phyloP scores from a whole-genome alignment of 1,284 basidiomycete genomes.

The Sporisorium graminicola region DNA sequence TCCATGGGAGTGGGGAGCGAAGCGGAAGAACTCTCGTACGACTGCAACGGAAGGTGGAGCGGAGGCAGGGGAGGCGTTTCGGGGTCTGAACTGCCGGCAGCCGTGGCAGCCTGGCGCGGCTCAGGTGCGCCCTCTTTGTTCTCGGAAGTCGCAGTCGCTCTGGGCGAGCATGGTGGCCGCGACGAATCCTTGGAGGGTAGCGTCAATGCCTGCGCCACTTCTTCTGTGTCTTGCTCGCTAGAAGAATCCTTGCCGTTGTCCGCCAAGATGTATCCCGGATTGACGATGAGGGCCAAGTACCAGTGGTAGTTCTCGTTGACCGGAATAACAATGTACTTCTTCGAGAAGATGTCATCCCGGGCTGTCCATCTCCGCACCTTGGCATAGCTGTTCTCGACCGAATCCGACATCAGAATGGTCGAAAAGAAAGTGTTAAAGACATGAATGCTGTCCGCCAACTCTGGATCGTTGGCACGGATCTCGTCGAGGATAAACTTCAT shows the following conservation, averaged over 20 bases:
- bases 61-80: slow-evolving; percentile 16
- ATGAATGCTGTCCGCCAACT: slow-evolving; percentile 81
- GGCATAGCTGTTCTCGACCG: slow-evolving; percentile 76
- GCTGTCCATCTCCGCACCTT: slow-evolving; percentile 94
- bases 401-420: slow-evolving; percentile 82
- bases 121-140: neutral
- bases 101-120: neutral
- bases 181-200: neutral
- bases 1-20: slow-evolving; percentile 16
- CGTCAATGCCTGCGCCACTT: slow-evolving; percentile 14
- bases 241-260: slow-evolving; percentile 5
- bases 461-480: slow-evolving; percentile 72
- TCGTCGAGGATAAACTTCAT: slow-evolving; percentile 77
- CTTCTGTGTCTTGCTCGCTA: slow-evolving; percentile 32
- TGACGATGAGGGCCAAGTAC: slow-evolving; percentile 94
- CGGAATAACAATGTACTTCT: slow-evolving; percentile 92
- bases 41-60: slow-evolving; percentile 2
- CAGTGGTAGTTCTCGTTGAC: slow-evolving; percentile 98
- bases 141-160: neutral
- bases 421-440: slow-evolving; percentile 98
- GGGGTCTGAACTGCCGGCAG: slow-evolving; percentile 2
- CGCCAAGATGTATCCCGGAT: slow-evolving; percentile 74
- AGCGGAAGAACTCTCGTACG: neutral
- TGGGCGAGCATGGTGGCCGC: neutral
- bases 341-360: slow-evolving; percentile 86